phyloP scores from a whole-genome alignment of 2,329 filamentous ascomycete species.

The Cercospora beticola region DNA sequence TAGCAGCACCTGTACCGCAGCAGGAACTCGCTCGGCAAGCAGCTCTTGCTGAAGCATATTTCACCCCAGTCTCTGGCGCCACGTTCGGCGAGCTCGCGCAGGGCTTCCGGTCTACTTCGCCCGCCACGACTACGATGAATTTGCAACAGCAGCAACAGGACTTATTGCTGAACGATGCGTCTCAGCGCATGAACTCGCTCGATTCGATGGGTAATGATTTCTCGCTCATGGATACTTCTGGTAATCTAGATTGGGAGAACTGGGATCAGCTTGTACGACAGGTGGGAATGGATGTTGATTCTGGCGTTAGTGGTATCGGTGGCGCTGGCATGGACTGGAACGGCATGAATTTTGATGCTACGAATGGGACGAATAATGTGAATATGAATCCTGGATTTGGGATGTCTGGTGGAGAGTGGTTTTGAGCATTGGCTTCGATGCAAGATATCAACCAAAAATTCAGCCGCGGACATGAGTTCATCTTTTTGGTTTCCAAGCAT shows the following conservation, averaged over 20 bases:
- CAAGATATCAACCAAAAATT: not conserved
- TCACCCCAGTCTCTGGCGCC: constrained; percentile 14
- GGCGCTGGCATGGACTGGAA: constrained; percentile 16
- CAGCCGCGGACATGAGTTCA: not conserved
- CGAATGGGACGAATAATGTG: constrained; percentile 18
- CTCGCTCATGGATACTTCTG: constrained; percentile 40
- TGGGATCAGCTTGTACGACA: constrained; percentile 52
- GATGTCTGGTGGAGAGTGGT: constrained; percentile 34
- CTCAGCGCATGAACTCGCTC: constrained; percentile 29
- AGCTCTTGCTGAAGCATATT: constrained; percentile 20
- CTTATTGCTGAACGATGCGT: not conserved
- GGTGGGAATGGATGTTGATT: constrained; percentile 47
- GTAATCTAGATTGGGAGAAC: constrained; percentile 48
- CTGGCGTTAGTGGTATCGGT: constrained; percentile 12
- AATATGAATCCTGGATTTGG: constrained; percentile 33
- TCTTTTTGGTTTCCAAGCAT: not conserved
- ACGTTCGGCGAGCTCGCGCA: constrained; percentile 22
- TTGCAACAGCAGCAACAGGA: not conserved
- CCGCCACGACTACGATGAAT: not conserved
- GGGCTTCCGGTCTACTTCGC: not conserved
- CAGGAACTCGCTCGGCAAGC: not conserved
- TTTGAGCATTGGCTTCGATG: constrained; percentile 18
- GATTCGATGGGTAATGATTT: constrained; percentile 28
- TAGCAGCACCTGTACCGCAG: constrained; percentile 14
- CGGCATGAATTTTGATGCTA: constrained; percentile 16